phyloP scores from a whole-genome alignment of 345 rosid species.

The Gossypium mustelinum region DNA sequence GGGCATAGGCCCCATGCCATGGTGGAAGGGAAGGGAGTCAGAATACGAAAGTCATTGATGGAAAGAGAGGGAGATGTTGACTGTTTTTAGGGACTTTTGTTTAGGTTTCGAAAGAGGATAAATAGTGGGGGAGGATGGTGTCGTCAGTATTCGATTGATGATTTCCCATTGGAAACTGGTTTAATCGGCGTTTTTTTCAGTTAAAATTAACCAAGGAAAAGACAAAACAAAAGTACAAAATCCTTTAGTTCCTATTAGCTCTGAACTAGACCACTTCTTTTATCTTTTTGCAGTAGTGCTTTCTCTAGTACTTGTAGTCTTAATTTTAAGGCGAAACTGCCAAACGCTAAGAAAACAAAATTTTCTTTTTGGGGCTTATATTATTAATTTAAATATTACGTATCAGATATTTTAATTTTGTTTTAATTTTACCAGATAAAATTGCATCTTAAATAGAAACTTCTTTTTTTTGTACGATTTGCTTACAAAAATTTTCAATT shows the following conservation, averaged over 20 bases:
- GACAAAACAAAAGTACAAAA: background rate
- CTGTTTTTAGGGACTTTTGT: background rate
- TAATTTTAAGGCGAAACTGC: background rate
- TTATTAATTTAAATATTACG: no score
- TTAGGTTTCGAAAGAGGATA: background rate
- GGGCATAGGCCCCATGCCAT: slow-evolving; percentile 7
- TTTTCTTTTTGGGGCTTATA: no score
- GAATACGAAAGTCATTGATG: background rate
- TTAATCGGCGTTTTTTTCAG: background rate
- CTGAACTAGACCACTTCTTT: no score
- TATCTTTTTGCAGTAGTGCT: background rate
- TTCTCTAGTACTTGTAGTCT: background rate
- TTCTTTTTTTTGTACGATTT: no score
- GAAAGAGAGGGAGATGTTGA: background rate
- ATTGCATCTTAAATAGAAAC: no score
- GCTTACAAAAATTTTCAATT: no score
- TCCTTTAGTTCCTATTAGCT: background rate
- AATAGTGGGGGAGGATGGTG: background rate
- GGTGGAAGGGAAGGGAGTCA: background rate
- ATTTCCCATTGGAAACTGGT: background rate
- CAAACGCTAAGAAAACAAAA: background rate
- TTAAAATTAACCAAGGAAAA: background rate
- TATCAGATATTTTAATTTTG: no score
- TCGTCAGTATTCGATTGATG: background rate
- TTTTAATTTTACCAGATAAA: no score